Evolutionary conservation across 2,329 filamentous ascomycete genomes (phyloP).

Genomic region (Verticillium klebahnii): DNA sequence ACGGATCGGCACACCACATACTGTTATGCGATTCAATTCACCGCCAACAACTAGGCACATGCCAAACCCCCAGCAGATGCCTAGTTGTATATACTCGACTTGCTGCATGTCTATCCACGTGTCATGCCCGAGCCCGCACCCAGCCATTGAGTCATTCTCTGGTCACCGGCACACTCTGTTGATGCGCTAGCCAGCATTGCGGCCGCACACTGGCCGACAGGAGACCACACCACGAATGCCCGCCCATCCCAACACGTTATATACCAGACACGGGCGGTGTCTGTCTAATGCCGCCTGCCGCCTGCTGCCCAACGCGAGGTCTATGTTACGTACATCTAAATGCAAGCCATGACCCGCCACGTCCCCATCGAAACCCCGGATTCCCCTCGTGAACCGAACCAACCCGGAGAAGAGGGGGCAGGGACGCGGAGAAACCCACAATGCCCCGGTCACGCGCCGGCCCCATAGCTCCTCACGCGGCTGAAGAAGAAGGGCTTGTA

Average conservation of each 20-base stretch:
- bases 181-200: not conserved
- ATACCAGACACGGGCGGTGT: not conserved
- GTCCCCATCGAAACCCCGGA: not conserved
- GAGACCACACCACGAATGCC: not conserved
- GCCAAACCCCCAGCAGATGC: not conserved
- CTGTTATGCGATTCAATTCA: not conserved
- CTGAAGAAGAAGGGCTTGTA: constrained; percentile 65
- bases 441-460: constrained; percentile 29
- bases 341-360: not conserved
- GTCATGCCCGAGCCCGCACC: not conserved
- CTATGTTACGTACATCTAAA: not conserved
- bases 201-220: not conserved
- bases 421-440: not conserved
- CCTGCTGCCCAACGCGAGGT: not conserved
- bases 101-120: not conserved
- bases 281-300: not conserved
- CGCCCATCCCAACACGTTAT: not conserved
- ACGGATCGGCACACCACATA: not conserved
- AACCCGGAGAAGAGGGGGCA: not conserved
- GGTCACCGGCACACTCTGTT: not conserved
- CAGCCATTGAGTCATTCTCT: not conserved
- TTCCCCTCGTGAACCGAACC: not conserved
- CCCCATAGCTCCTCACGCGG: constrained; percentile 58
- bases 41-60: not conserved
- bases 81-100: not conserved